Percentiles rank a stretch among this genome's conserved stretches.
These are phyloP conservation scores for Micromonas commoda DNA, from an alignment of 139 green algal genomes.

Conservation along the genomic window DNA sequence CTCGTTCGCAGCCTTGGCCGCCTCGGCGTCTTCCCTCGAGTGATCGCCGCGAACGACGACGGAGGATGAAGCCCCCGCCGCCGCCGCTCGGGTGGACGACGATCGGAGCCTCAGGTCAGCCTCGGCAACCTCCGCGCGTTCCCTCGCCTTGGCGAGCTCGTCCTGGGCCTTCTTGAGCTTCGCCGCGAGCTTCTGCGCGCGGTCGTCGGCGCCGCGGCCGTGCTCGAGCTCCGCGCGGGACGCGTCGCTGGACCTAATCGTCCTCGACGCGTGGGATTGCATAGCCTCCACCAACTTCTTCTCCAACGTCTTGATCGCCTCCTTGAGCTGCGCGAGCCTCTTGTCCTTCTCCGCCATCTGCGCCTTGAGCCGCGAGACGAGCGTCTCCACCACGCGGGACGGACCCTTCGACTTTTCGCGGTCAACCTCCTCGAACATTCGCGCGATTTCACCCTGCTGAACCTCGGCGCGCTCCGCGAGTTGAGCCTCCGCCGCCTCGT, in stretches of 20 bases:
- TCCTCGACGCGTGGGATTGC: slow-evolving; percentile 36
- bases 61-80: no score
- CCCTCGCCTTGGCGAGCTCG: background rate
- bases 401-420: slow-evolving; percentile 12
- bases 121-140: no score
- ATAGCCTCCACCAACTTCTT: slow-evolving; percentile 51
- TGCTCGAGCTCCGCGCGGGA: background rate
- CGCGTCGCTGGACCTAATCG: background rate
- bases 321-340: slow-evolving; percentile 44
- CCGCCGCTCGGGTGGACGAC: background rate
- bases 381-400: slow-evolving; percentile 25
- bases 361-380: slow-evolving; percentile 19
- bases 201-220: background rate
- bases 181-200: background rate
- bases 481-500: slow-evolving; percentile 16
- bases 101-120: slow-evolving; percentile 47
- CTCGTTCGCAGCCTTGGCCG: background rate
- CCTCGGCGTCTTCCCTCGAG: slow-evolving; percentile 38
- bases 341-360: slow-evolving; percentile 49
- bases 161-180: background rate
- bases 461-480: background rate
- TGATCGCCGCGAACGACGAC: background rate
- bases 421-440: slow-evolving; percentile 15
- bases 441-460: slow-evolving; percentile 2
- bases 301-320: slow-evolving; percentile 60